Evolutionary conservation across 2,329 filamentous ascomycete species (phyloP).

Genomic region (Penicillium sclerotigenum): DNA sequence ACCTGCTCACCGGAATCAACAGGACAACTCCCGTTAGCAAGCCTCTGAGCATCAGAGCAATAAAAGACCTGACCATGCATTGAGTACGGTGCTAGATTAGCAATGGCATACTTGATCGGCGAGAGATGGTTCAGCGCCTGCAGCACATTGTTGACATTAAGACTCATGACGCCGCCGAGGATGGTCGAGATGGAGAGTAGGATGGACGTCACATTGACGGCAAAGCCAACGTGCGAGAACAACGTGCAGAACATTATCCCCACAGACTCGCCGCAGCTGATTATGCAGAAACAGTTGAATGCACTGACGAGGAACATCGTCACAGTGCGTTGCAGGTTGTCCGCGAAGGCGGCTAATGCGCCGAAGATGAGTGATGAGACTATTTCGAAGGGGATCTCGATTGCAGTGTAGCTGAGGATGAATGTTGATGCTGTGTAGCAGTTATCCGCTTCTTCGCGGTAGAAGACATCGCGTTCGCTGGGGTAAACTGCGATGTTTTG

Average conservation of each 20-base stretch:
- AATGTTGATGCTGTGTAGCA: conserved; percentile 71
- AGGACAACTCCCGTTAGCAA: conserved; percentile 61
- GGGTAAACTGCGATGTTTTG: conserved; percentile 76
- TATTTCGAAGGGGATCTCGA: conserved; percentile 71
- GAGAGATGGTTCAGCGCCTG: conserved; percentile 66
- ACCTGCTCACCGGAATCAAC: conserved; percentile 66
- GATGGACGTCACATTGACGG: conserved; percentile 68
- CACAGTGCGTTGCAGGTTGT: conserved; percentile 61
- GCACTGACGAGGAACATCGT: conserved; percentile 65
- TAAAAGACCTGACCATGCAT: conserved; percentile 60
- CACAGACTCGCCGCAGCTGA: conserved; percentile 70
- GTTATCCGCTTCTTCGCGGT: conserved; percentile 70
- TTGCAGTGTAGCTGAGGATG: conserved; percentile 64
- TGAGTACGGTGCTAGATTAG: conserved; percentile 65
- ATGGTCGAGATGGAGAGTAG: conserved; percentile 67
- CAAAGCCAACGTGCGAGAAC: conserved; percentile 71
- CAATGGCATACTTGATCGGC: conserved; percentile 68
- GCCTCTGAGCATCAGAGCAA: conserved; percentile 59
- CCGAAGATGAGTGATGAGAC: conserved; percentile 64
- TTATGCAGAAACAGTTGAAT: conserved; percentile 70
- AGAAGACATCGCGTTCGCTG: conserved; percentile 69
- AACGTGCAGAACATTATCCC: conserved; percentile 80
- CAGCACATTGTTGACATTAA: conserved; percentile 65
- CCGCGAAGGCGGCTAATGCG: conserved; percentile 60
- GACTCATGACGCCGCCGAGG: conserved; percentile 69